Percentiles rank a stretch among this genome's conserved stretches.
These are phyloP conservation scores for Amanita subjunquillea DNA, from an alignment of 768 basidiomycete genomes.

Conservation along the genomic window DNA sequence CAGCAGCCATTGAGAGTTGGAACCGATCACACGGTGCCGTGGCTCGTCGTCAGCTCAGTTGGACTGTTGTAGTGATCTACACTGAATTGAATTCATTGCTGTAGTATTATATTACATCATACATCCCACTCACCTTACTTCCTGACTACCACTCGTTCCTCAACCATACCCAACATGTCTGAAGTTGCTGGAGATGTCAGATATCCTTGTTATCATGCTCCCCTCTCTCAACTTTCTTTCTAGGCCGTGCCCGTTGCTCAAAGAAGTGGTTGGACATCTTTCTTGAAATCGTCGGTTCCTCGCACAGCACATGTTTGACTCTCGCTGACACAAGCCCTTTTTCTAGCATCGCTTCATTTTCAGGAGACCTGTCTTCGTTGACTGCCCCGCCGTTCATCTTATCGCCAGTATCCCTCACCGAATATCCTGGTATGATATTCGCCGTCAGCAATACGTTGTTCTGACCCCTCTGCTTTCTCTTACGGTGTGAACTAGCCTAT, in stretches of 20 bases:
- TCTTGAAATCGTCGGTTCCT: conserved; percentile 74
- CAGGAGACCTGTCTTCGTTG: conserved; percentile 78
- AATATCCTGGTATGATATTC: conserved; percentile 65
- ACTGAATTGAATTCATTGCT: too few relatives aligned
- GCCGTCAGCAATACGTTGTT: not conserved
- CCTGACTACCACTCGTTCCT: not conserved
- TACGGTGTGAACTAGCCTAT: conserved; percentile 47
- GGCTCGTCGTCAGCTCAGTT: too few relatives aligned
- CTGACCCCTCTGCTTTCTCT: conserved; percentile 1
- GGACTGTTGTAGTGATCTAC: too few relatives aligned
- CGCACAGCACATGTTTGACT: not conserved
- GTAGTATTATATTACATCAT: not conserved
- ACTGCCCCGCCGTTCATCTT: conserved; percentile 90
- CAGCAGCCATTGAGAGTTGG: not conserved
- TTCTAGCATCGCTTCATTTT: conserved; percentile 70
- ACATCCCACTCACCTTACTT: not conserved
- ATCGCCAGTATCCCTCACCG: conserved; percentile 83
- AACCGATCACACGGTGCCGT: not conserved
- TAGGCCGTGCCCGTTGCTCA: conserved; percentile 76
- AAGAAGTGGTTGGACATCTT: conserved; percentile 80
- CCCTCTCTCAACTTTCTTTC: conserved; percentile 2
- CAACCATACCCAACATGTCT: not conserved
- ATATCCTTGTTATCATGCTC: not conserved
- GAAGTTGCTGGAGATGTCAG: conserved; percentile 3
- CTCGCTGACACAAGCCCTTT: conserved; percentile 6